Conservation (phyloP, 805 yeast genomes). For the Teunomyces tritomae region DNA sequence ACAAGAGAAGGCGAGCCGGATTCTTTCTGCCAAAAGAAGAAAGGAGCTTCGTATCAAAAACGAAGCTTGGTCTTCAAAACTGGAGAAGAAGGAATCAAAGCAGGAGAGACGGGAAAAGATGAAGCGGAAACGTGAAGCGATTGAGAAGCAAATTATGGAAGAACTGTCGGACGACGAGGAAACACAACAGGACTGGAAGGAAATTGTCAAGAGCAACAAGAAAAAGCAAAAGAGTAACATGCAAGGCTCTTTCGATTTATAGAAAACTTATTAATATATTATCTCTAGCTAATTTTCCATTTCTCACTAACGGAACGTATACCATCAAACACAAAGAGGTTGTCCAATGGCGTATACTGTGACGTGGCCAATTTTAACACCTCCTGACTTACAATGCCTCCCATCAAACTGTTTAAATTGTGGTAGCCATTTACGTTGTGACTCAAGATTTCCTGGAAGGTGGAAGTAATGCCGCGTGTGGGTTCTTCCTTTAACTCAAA, state of each 20-base stretch:
- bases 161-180: slow-evolving; percentile 46
- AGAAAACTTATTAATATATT: neutral
- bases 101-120: slow-evolving; percentile 65
- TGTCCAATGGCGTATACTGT: slow-evolving; percentile 79
- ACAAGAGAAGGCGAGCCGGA: slow-evolving; percentile 37
- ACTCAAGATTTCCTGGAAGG: slow-evolving; percentile 32
- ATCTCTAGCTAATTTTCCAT: slow-evolving; percentile 25
- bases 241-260: slow-evolving; percentile 58
- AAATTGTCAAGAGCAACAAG: slow-evolving; percentile 63
- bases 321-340: slow-evolving; percentile 73
- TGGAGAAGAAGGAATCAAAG: slow-evolving; percentile 59
- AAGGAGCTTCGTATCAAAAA: slow-evolving; percentile 50
- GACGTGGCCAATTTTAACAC: slow-evolving; percentile 69
- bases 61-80: slow-evolving; percentile 78
- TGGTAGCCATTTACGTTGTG: slow-evolving; percentile 47
- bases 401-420: slow-evolving; percentile 66
- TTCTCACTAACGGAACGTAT: slow-evolving; percentile 48
- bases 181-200: slow-evolving; percentile 82
- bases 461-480: slow-evolving; percentile 14
- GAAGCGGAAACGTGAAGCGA: slow-evolving; percentile 63
- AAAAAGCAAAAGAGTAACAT: slow-evolving; percentile 45
- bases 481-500: slow-evolving; percentile 12
- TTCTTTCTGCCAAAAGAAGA: slow-evolving; percentile 40
- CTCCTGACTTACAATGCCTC: slow-evolving; percentile 88
- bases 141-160: slow-evolving; percentile 51